These are phyloP conservation scores for Gamarada debralockiae DNA, from an alignment of 495 filamentous ascomycete species.

Conservation along the genomic window DNA sequence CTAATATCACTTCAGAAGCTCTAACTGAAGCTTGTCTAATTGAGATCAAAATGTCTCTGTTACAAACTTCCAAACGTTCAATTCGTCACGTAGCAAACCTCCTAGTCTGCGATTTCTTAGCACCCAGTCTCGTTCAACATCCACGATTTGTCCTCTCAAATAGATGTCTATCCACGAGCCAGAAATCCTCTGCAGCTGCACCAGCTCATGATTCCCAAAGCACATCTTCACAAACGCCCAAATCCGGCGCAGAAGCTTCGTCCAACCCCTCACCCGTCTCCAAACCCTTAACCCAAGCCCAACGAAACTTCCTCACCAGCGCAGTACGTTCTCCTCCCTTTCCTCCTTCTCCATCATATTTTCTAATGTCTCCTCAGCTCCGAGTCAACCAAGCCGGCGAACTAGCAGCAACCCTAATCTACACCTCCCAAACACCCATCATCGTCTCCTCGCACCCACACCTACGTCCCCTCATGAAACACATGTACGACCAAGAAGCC, in stretches of 20 bases:
- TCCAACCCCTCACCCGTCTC: constrained; percentile 11
- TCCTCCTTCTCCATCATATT: not conserved
- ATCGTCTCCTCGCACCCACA: constrained; percentile 75
- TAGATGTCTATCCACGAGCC: constrained; percentile 12
- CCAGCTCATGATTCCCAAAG: not conserved
- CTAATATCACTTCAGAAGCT: no score
- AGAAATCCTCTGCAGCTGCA: not conserved
- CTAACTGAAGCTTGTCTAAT: no score
- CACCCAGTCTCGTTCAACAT: constrained; percentile 17
- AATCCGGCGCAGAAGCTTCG: constrained; percentile 5
- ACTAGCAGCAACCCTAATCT: constrained; percentile 82
- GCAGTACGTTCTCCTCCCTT: constrained; percentile 47
- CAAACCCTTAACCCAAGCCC: constrained; percentile 63
- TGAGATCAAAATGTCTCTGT: constrained; percentile 11
- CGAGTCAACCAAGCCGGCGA: constrained; percentile 92
- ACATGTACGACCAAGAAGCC: constrained; percentile 98
- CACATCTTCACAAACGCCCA: constrained; percentile 3
- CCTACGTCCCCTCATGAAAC: constrained; percentile 83
- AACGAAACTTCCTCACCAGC: constrained; percentile 72
- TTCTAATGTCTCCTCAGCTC: constrained; percentile 31
- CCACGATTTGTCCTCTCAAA: constrained; percentile 2
- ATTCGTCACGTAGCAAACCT: constrained; percentile 2
- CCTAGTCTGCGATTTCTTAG: constrained; percentile 28
- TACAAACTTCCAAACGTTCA: constrained; percentile 6
- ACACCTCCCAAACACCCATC: constrained; percentile 70